Evolutionary conservation across 371 early-diverging fungal species (phyloP), one percentile per base, ranked within the genome.

Genomic region (Mortierella sp.): DNA sequence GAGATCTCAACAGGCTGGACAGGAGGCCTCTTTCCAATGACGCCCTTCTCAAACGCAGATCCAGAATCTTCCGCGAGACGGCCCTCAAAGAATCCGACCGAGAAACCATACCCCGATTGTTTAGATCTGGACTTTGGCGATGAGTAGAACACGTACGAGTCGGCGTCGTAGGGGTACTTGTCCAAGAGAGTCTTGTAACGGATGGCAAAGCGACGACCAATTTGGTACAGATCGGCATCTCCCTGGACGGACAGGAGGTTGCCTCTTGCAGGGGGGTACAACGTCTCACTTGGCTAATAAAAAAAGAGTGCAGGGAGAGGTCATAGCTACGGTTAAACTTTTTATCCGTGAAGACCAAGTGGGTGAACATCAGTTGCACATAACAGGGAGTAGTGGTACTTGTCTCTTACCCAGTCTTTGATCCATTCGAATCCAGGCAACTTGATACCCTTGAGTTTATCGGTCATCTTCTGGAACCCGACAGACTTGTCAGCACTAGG

Each of bases 161-260:
- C 75, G 14, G 86, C 86, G 27, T 86, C 82, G 35, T 86, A 86
- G 0, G 82, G 82, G 58, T 86, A 77, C 27, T 48, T 58, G 71
- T 86, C 75, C 58, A 86, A 41, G 43, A 82, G 71, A 8, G 71
- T 70, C 49, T 70, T 54, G 73, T 86, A 86, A 12, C 86, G 82
- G 54, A 65, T 76, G 1, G 71, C 71, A 27, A 82, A 79, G 1
- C 86, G 86, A 44, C 71, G 76, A 4, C 86, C 86, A 24, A 86
- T 86, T 70, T 74, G 79, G 49, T 82, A 86, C 5, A 86, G 56
- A 35, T 86, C 86, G 0, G 80, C 76, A 32, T 86, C 86, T 1
- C 86, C 86, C 24, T 68, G 76, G 24, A 75, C 56, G 0, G 86
- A 48, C 29, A 86, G 38, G 11, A 86, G 80, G 49, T 79, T 72